phyloP scores from a whole-genome alignment of 169 alveolate species.

The Amoebophrya sp. region DNA sequence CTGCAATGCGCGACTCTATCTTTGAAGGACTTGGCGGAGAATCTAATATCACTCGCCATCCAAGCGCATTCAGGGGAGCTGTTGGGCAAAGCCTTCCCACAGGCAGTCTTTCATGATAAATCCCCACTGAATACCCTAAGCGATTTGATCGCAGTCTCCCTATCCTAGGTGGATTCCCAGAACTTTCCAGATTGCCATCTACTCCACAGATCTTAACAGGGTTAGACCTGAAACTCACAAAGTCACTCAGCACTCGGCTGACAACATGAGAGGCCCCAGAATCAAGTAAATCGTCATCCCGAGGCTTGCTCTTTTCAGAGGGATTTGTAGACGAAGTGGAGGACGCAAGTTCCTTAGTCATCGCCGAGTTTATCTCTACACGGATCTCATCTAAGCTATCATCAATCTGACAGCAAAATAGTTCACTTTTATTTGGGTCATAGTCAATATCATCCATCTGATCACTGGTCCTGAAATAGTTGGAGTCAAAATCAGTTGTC shows the following conservation, averaged over 20 bases:
- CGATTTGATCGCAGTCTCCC: not conserved
- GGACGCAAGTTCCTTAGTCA: not conserved
- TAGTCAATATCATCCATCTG: not conserved
- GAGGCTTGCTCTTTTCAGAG: not conserved
- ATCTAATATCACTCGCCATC: too few species aligned
- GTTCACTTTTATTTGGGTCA: not conserved
- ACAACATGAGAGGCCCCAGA: not conserved
- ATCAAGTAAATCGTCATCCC: not conserved
- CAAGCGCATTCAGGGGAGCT: not conserved
- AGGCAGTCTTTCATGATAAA: not conserved
- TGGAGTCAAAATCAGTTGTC: too few species aligned
- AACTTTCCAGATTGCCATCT: not conserved
- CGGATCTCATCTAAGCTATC: not conserved
- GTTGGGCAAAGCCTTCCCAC: not conserved
- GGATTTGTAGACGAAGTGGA: not conserved
- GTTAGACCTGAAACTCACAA: not conserved
- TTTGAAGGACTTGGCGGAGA: too few species aligned
- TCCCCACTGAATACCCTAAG: not conserved
- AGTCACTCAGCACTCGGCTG: not conserved
- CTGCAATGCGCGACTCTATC: not conserved
- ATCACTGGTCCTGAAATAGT: too few species aligned
- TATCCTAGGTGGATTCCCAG: not conserved
- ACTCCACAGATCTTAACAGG: not conserved
- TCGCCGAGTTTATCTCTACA: not conserved
- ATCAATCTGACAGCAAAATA: not conserved